Conservation (phyloP, 139 green algal species). For the Spirogloea muscicola region DNA sequence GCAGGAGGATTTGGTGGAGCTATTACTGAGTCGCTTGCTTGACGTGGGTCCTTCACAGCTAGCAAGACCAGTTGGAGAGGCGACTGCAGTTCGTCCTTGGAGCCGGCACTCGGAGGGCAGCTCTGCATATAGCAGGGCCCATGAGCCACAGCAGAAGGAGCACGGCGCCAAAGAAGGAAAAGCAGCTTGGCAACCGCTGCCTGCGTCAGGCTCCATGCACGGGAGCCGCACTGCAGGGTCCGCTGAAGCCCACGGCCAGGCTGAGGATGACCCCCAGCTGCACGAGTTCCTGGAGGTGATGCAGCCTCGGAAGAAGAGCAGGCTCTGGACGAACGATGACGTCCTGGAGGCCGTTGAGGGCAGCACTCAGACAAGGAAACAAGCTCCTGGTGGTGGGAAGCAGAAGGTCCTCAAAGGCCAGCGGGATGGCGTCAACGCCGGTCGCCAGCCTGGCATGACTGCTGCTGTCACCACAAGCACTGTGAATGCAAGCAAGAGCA, state of each 20-base stretch:
- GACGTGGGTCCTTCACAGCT: constrained; percentile 47
- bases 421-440: background rate
- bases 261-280: constrained; percentile 70
- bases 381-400: background rate
- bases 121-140: constrained; percentile 13
- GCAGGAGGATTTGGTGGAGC: background rate
- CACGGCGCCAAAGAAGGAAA: background rate
- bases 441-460: background rate
- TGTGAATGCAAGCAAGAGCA: too few relatives aligned
- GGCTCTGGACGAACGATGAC: constrained; percentile 84
- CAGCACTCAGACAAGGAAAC: background rate
- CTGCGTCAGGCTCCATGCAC: too few relatives aligned
- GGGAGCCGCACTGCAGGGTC: too few relatives aligned
- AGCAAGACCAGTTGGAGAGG: constrained; percentile 15
- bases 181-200: too few relatives aligned
- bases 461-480: too few relatives aligned
- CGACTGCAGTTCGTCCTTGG: constrained; percentile 67
- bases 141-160: background rate
- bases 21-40: background rate
- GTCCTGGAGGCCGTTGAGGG: background rate
- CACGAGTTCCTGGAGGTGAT: constrained; percentile 90
- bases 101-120: constrained; percentile 75
- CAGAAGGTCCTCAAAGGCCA: constrained; percentile 5
- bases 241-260: too few relatives aligned
- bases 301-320: constrained; percentile 65